Evolutionary conservation across 83 land plant genomes (phyloP).

Genomic region (Picea abies): DNA sequence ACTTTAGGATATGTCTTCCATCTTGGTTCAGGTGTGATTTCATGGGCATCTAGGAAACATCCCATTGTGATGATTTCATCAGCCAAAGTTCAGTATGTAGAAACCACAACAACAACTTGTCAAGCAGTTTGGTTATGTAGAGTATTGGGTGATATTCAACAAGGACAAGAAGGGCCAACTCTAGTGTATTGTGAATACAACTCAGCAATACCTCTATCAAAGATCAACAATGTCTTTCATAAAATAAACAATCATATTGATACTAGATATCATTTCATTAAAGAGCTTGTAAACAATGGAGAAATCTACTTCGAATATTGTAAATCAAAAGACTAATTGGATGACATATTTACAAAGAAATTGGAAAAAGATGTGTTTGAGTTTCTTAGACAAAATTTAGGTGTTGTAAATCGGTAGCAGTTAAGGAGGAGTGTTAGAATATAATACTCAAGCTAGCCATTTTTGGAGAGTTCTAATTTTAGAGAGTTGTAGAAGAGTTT

Average conservation of each 20-base stretch:
- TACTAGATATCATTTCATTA: neutral
- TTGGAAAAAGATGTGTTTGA: too few species aligned
- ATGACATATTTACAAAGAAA: too few species aligned
- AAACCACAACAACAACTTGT: neutral
- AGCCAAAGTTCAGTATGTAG: neutral
- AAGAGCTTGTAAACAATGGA: too few species aligned
- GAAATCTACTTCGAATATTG: too few species aligned
- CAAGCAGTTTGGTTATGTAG: neutral
- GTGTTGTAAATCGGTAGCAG: too few species aligned
- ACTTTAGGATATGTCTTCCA: too few species aligned
- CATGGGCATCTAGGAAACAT: neutral
- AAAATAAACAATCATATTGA: neutral
- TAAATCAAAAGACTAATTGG: too few species aligned
- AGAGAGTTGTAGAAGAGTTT: too few species aligned
- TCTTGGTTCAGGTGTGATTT: neutral
- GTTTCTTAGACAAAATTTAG: too few species aligned
- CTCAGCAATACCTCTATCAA: neutral
- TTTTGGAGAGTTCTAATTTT: too few species aligned
- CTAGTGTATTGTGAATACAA: neutral
- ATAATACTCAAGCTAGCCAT: too few species aligned
- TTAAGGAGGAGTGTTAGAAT: too few species aligned
- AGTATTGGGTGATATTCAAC: neutral
- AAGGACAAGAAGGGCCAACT: neutral
- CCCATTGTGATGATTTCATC: neutral
- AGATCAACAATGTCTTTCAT: neutral